Conservation (phyloP, 1,284 basidiomycete species). For the Leccinum griseonigrum region DNA sequence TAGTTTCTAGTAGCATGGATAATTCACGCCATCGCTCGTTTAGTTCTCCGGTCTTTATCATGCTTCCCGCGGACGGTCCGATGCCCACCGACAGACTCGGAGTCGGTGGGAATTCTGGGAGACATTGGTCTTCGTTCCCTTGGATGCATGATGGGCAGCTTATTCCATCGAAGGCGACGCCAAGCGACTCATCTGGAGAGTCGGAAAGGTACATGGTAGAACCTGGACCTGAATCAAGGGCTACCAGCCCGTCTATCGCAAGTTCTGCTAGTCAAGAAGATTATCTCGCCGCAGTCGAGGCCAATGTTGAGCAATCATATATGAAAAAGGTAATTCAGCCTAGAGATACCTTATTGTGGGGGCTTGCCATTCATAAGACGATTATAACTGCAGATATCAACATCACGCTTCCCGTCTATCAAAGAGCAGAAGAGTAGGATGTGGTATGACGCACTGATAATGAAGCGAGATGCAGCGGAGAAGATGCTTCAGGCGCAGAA, state of each 20-base stretch:
- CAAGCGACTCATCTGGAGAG: not conserved
- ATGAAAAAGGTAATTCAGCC: not conserved
- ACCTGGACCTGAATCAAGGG: not conserved
- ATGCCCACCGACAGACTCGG: not conserved
- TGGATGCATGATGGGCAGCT: not conserved
- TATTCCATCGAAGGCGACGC: conserved; percentile 23
- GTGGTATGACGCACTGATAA: not conserved
- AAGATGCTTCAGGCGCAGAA: not conserved
- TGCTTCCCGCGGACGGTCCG: not conserved
- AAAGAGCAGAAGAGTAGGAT: not conserved
- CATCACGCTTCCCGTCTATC: not conserved
- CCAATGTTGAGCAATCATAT: not conserved
- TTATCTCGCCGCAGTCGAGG: not conserved
- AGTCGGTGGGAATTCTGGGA: not conserved
- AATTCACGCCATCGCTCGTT: not conserved
- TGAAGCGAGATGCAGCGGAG: not conserved
- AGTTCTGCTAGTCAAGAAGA: not conserved
- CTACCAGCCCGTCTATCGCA: not conserved
- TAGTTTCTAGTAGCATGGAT: not conserved
- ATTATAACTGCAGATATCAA: not conserved
- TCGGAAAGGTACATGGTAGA: not conserved
- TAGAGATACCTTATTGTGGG: not conserved
- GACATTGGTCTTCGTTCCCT: not conserved
- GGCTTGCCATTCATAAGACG: not conserved
- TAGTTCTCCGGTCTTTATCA: not conserved